phyloP scores from a whole-genome alignment of 78 protist species.

The Cyanophora paradoxa region DNA sequence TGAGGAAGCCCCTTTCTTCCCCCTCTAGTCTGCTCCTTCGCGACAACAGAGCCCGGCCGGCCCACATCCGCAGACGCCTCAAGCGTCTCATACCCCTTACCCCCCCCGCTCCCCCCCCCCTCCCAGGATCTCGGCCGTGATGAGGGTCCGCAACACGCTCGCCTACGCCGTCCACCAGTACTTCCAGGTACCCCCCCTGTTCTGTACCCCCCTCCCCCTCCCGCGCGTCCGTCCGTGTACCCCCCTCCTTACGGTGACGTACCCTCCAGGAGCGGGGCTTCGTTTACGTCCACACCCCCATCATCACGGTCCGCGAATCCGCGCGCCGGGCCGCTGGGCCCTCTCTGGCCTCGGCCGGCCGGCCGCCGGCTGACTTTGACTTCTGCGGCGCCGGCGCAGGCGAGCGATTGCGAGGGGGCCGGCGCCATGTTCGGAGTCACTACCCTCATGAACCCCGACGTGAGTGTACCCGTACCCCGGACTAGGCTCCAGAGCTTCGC shows the following conservation, averaged over 20 bases:
- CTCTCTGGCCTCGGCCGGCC: no score
- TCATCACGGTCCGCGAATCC: conserved; percentile 72
- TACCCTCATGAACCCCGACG: neutral
- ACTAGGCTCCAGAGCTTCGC: neutral
- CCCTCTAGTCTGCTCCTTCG: no score
- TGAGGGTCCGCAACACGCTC: conserved; percentile 50
- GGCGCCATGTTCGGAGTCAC: conserved; percentile 69
- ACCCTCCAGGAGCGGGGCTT: neutral
- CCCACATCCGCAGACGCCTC: no score
- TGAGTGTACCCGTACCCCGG: no score
- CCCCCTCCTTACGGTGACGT: neutral
- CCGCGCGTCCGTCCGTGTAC: neutral
- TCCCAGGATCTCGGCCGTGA: conserved; percentile 45
- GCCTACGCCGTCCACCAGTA: conserved; percentile 15
- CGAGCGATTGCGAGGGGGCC: conserved; percentile 23
- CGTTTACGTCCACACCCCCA: conserved; percentile 67
- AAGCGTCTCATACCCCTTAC: no score
- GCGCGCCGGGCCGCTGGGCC: no score
- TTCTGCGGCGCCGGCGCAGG: neutral
- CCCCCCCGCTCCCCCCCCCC: no score
- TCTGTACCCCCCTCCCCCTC: no score
- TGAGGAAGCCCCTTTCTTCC: no score
- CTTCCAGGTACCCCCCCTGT: conserved; percentile 1
- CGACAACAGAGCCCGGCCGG: no score
- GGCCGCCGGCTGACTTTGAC: neutral